Evolutionary conservation across 176 grass and related monocot species (phyloP).

Genomic region (Alopecurus myosuroides): DNA sequence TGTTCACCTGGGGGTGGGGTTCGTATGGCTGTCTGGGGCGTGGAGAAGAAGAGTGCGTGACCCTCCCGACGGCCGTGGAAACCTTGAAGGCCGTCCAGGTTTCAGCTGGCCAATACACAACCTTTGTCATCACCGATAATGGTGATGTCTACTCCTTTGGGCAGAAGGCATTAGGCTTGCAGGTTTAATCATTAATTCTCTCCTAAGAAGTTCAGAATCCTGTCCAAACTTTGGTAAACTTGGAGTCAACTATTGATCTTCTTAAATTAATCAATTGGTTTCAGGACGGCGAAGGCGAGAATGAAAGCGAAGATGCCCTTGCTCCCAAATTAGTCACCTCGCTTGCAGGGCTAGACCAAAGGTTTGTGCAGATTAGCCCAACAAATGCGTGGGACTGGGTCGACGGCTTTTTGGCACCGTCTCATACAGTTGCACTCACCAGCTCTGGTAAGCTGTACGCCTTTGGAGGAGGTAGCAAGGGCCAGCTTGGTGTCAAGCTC

Average conservation of each 20-base stretch:
- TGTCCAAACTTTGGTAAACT: background rate
- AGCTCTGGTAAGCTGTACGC: constrained; percentile 50
- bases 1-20: constrained; percentile 68
- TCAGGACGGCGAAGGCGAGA: background rate
- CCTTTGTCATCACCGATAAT: constrained; percentile 43
- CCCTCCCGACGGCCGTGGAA: constrained; percentile 30
- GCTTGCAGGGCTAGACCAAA: constrained; percentile 23
- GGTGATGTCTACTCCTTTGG: constrained; percentile 60
- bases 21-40: constrained; percentile 42
- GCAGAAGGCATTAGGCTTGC: constrained; percentile 1
- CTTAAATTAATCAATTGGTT: background rate
- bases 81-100: constrained; percentile 49
- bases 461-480: constrained; percentile 30
- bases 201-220: background rate
- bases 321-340: constrained; percentile 36
- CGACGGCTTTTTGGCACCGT: too few species aligned
- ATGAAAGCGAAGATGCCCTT: background rate
- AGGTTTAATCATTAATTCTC: constrained; percentile 33
- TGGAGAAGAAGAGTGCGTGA: constrained; percentile 30
- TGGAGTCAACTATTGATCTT: background rate
- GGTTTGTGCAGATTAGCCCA: constrained; percentile 44
- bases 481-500: constrained; percentile 62
- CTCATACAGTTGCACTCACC: constrained; percentile 47
- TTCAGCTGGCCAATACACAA: constrained; percentile 34
- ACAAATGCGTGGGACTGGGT: constrained; percentile 39